Evolutionary conservation across 257 asterid species (phyloP), one percentile per base, ranked within the genome.

Genomic region (Misopates orontium): DNA sequence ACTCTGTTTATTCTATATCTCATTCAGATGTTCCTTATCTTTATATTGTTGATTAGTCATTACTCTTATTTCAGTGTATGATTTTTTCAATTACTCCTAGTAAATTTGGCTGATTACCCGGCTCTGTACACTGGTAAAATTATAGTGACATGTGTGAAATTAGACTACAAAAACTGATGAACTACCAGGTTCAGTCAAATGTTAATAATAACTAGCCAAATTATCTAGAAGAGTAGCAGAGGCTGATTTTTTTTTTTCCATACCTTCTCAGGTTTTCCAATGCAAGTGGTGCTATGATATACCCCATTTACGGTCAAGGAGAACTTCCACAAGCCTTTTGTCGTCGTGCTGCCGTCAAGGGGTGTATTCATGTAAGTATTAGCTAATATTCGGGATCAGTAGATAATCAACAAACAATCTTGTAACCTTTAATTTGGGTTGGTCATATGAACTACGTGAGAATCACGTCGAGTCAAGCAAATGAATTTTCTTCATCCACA

Each of bases 281-380:
- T 79, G 97, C 95, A 62, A 82, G 81, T 69, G 96, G 99, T 68
- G 97, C 96, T 60, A 76, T 90, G 87, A 83, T 90, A 70, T 93
- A 90, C 74, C 97, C 99, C 66, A 79, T 90, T 24, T 86, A 88
- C 31, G 99, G 97, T 58, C 99, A 87, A 73, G 97, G 97, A 68
- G 96, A 87, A 77, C 86, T 93, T 64, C 90, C 96, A 52, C 96
- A 90, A 79, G 92, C 99, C 32, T 93, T 93, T 79, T 90, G 97
- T 78, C 95, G 97, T 16, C 95, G 97, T 70, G 96, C 97, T 80
- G 99, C 96, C 50, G 99, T 93, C 65, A 93, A 93, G 80, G 97
- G 97, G 59, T 87, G 95, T 86, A 80, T 80, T 59, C 73, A 86
- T 79, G 99, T 93, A 82, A 66, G 97, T 75, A 61, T n/a, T 60